These are phyloP conservation scores for Rosa lucieae DNA, from an alignment of 306 rosid species.

Conservation along the genomic window DNA sequence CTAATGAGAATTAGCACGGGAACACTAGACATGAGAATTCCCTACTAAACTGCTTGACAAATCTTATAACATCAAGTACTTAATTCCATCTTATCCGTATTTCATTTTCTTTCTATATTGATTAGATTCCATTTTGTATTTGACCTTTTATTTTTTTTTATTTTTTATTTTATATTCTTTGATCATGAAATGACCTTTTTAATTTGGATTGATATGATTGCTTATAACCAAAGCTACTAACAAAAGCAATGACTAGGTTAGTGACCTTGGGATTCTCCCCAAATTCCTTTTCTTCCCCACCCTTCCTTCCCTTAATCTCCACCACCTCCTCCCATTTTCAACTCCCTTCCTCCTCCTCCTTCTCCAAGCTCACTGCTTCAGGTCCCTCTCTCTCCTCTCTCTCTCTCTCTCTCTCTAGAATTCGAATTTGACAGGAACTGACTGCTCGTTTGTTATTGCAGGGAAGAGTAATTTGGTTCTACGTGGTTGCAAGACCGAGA, in stretches of 20 bases:
- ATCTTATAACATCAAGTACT: too few species aligned
- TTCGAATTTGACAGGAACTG: conserved; percentile 20
- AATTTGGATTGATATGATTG: neutral
- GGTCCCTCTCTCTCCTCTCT: conserved; percentile 23
- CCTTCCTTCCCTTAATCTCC: conserved; percentile 19
- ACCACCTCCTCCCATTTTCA: neutral
- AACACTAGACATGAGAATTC: too few species aligned
- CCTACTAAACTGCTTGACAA: too few species aligned
- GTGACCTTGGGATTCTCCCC: conserved; percentile 13
- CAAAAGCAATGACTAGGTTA: conserved; percentile 24
- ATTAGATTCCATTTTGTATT: neutral
- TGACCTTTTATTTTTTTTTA: neutral
- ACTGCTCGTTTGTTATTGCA: conserved; percentile 23
- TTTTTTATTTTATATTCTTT: too few species aligned
- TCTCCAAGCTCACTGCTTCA: conserved; percentile 6
- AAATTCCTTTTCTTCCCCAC: conserved; percentile 1
- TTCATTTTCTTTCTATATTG: neutral
- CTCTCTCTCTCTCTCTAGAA: conserved; percentile 12
- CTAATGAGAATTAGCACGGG: accelerated
- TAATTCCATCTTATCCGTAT: neutral
- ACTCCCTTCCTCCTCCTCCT: neutral
- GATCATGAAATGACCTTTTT: neutral
- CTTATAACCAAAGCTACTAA: too few species aligned
- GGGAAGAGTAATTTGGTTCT: conserved; percentile 39
- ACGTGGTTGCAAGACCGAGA: conserved; percentile 41